Base-by-base conservation (phyloP, 2,329 filamentous ascomycete species). In the Xylaria sp. region DNA sequence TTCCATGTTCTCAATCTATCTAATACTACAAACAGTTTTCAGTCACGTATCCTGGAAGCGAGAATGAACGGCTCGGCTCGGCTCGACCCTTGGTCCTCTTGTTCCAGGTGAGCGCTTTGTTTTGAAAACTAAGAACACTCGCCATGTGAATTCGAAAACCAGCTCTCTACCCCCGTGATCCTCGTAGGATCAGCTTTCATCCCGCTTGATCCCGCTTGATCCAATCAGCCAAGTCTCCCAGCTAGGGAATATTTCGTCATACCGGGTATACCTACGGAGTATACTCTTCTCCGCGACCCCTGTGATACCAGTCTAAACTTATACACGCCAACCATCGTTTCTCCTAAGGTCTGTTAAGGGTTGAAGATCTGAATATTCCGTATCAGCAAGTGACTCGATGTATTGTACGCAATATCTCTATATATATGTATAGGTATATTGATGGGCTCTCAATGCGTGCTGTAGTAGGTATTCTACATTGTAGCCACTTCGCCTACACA, bases 41-140 rank as follows among this genome's bases (percentile, higher is more conserved):
- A 25, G 41, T 58, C 31, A 43, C 12, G 3, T 54, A 54, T 20
- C 15, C 33, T 8, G 51, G 36, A 28, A 28, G 55, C 31, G 15
- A 48, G 48, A 39, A 28, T 20, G 43, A 46, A 31, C 52, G 20
- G 46, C 49, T 66, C 25, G 20, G 46, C 49, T 66, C 25, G 20
- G 46, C 46, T 65, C 25, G 55, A 36, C 54, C 51, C 58, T 51
- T 49, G 51, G 18, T 66, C 13, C 15, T 59, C 39, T 41, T 20
- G 36, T 51, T 33, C 64, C 49, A 48, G 57, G 33, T 39, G 12
- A 51, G 12, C 36, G 23, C 49, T 58, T 23, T 51, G 15, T 18
- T 33, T 12, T 28, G 13, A 28, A 61, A 36, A 28, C 28, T 41
- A 20, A 43, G 25, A 23, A 49, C 4, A 31, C 39, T 13, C 31